A percentile compares a stretch with the other conserved stretches of the same genome.
phyloP scores from a whole-genome alignment of 495 filamentous ascomycete species.

The Neurospora africana region DNA sequence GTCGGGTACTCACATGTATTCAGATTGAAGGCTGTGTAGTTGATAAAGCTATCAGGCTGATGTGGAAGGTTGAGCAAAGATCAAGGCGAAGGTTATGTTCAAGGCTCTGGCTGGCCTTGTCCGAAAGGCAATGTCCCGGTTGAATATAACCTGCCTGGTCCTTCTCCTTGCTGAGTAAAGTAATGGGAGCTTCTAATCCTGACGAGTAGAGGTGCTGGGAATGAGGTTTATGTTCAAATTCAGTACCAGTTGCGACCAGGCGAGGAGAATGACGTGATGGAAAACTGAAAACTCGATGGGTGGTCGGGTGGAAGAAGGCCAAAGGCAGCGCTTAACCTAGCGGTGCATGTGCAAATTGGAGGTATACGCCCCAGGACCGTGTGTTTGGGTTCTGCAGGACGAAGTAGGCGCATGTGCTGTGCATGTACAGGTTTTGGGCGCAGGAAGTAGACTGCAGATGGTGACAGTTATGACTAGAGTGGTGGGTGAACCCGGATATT shows the following conservation, averaged over 20 bases:
- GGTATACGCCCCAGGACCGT: neutral
- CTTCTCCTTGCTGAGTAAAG: neutral
- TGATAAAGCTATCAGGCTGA: neutral
- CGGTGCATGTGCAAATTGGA: neutral
- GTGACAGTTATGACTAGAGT: neutral
- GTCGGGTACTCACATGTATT: neutral
- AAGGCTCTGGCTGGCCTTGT: neutral
- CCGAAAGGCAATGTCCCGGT: neutral
- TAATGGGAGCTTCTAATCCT: neutral
- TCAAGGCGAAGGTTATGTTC: neutral
- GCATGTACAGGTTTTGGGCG: neutral
- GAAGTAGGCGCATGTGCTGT: neutral
- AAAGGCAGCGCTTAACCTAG: neutral
- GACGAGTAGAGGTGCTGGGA: neutral
- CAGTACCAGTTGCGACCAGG: neutral
- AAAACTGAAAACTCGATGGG: neutral
- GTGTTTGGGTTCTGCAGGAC: neutral
- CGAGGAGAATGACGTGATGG: neutral
- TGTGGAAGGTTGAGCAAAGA: neutral
- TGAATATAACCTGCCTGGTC: neutral
- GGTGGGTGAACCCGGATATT: accelerated
- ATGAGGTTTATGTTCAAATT: neutral
- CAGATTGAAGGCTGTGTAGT: neutral
- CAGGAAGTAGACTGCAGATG: neutral
- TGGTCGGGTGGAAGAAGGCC: neutral